Percentiles rank a stretch among this genome's conserved stretches.
These are phyloP conservation scores for Phlyctochytrium bullatum DNA, from an alignment of 192 early-diverging fungal genomes.

Conservation along the genomic window DNA sequence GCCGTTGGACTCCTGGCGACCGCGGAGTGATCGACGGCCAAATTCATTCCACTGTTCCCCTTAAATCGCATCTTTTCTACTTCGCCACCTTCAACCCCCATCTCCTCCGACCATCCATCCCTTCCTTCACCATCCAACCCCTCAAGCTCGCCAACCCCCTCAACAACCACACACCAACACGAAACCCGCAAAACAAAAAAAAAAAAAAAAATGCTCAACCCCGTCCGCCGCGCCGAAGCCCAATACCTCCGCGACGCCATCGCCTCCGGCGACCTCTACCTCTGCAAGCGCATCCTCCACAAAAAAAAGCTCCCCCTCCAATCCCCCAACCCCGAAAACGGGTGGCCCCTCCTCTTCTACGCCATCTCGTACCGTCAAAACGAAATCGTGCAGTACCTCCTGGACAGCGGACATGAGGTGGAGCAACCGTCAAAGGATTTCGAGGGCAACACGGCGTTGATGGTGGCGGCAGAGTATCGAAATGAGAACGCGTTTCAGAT, in stretches of 20 bases:
- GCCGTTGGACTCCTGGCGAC: no score
- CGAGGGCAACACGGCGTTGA: slow-evolving; percentile 44
- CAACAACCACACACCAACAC: no score
- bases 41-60: no score
- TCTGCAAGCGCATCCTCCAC: slow-evolving; percentile 25
- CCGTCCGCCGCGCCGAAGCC: not conserved
- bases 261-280: slow-evolving; percentile 36
- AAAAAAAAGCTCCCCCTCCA: slow-evolving; percentile 35
- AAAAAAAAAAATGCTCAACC: not conserved
- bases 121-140: no score
- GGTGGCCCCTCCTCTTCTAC: slow-evolving; percentile 55
- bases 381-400: slow-evolving; percentile 39
- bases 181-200: no score
- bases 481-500: slow-evolving; percentile 41
- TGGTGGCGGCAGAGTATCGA: slow-evolving; percentile 38
- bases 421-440: slow-evolving; percentile 40
- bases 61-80: no score
- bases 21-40: no score
- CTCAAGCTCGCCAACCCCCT: no score
- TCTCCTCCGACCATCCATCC: no score
- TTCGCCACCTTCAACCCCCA: no score
- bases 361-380: slow-evolving; percentile 50
- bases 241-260: slow-evolving; percentile 26
- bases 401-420: slow-evolving; percentile 41
- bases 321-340: slow-evolving; percentile 41